Conservation (phyloP, 2,329 filamentous ascomycete genomes). For the Blastomyces gilchristii region DNA sequence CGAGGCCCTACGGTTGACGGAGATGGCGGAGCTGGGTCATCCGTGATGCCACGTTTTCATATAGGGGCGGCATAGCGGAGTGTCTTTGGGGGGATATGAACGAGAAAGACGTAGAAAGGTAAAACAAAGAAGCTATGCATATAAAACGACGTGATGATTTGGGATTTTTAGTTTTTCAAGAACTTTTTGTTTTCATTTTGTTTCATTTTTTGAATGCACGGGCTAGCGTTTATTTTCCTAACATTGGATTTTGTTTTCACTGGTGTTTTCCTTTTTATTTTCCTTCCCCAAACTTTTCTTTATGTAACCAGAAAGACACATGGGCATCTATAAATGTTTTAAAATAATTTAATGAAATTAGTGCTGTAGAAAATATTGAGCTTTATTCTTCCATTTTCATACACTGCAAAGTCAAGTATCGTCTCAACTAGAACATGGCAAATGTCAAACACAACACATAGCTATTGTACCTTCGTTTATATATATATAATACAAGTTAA, state of each 20-base stretch:
- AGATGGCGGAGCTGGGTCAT: constrained; percentile 49
- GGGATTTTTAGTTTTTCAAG: background rate
- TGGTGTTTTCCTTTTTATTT: background rate
- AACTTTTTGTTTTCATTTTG: background rate
- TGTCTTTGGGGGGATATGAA: background rate
- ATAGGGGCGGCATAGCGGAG: background rate
- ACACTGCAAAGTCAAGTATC: background rate
- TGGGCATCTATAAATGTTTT: background rate
- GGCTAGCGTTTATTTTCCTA: too few relatives aligned
- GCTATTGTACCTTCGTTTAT: background rate
- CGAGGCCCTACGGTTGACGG: constrained; percentile 71
- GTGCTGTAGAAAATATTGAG: background rate
- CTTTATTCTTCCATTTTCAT: background rate
- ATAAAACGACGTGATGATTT: background rate
- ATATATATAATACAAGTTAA: background rate
- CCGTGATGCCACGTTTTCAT: background rate
- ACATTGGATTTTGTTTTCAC: background rate
- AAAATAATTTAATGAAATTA: background rate
- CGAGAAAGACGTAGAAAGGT: background rate
- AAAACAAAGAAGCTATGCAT: background rate
- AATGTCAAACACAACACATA: too few relatives aligned
- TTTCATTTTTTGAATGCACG: too few relatives aligned
- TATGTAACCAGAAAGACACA: background rate
- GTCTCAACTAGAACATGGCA: background rate
- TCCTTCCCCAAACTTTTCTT: background rate